phyloP scores from a whole-genome alignment of 805 yeast species.

The Spathaspora girioi region DNA sequence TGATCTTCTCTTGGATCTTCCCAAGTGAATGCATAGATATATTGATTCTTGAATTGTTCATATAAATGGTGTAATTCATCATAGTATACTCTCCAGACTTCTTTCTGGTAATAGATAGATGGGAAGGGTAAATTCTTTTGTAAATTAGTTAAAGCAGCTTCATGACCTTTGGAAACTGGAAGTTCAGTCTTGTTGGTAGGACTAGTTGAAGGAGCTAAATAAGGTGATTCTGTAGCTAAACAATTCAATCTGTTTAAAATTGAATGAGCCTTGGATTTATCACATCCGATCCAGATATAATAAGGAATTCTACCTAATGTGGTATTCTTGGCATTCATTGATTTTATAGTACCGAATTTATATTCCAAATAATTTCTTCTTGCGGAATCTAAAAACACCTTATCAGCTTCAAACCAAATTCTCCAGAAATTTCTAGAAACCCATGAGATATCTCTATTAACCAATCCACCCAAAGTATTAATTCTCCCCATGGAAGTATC shows the following conservation, averaged over 20 bases:
- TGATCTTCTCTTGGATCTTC: conserved; percentile 85
- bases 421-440: conserved; percentile 78
- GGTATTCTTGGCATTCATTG: conserved; percentile 63
- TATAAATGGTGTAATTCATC: conserved; percentile 68
- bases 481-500: conserved; percentile 65
- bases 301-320: conserved; percentile 73
- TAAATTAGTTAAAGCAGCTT: conserved; percentile 64
- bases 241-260: conserved; percentile 66
- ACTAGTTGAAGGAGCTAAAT: conserved; percentile 54
- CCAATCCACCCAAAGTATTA: conserved; percentile 72
- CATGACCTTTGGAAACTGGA: conserved; percentile 64
- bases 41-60: conserved; percentile 71
- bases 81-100: conserved; percentile 76
- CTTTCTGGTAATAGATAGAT: conserved; percentile 72
- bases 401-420: conserved; percentile 82
- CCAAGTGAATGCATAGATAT: conserved; percentile 87
- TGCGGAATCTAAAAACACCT: conserved; percentile 73
- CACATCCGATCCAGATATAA: conserved; percentile 75
- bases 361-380: conserved; percentile 83
- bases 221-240: conserved; percentile 78
- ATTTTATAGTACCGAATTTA: conserved; percentile 76
- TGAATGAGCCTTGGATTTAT: conserved; percentile 31
- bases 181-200: conserved; percentile 12
- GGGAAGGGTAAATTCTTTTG: conserved; percentile 73
- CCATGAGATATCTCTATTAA: conserved; percentile 74